Percentiles rank a stretch among this genome's conserved stretches.
phyloP scores from a whole-genome alignment of 148 eudicot species.

The Fagopyrum tataricum region DNA sequence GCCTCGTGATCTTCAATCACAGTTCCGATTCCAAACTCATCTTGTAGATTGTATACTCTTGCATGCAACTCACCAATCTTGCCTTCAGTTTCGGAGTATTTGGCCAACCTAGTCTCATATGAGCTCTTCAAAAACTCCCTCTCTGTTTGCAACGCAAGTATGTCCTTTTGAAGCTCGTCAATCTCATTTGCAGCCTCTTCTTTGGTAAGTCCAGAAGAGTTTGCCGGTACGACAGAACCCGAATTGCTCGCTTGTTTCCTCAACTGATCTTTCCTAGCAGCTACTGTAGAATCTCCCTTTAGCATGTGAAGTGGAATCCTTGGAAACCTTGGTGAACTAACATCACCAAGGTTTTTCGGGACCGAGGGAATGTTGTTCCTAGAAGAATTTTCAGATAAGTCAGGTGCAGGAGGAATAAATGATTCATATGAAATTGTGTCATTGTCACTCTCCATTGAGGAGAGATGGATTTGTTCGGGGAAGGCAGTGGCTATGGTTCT shows the following conservation, averaged over 20 bases:
- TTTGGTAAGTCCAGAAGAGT: slow-evolving; percentile 46
- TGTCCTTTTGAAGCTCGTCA: slow-evolving; percentile 50
- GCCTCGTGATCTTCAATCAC: slow-evolving; percentile 35
- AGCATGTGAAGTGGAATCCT: slow-evolving; percentile 16
- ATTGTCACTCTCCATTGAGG: slow-evolving; percentile 51
- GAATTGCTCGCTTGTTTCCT: slow-evolving; percentile 26
- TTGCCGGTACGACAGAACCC: slow-evolving; percentile 14
- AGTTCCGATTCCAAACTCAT: slow-evolving; percentile 16
- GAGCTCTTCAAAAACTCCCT: slow-evolving; percentile 62
- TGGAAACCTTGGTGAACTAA: slow-evolving; percentile 11
- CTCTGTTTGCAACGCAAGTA: slow-evolving; percentile 63
- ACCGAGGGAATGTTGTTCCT: slow-evolving; percentile 35
- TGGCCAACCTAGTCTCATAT: slow-evolving; percentile 36
- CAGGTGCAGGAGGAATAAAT: slow-evolving; percentile 20
- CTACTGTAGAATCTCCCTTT: slow-evolving; percentile 31
- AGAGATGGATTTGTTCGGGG: slow-evolving; percentile 59
- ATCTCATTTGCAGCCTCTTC: slow-evolving; percentile 48
- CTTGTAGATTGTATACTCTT: slow-evolving; percentile 12
- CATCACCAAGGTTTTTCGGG: slow-evolving; percentile 11
- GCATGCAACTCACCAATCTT: slow-evolving; percentile 11
- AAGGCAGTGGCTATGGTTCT: slow-evolving; percentile 67
- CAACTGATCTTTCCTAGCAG: slow-evolving; percentile 46
- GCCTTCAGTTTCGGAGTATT: slow-evolving; percentile 10
- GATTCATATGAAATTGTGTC: slow-evolving; percentile 33
- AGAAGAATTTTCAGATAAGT: slow-evolving; percentile 20